Evolutionary conservation across 2,329 filamentous ascomycete species (phyloP).

Genomic region (Rutstroemia sydowiana): DNA sequence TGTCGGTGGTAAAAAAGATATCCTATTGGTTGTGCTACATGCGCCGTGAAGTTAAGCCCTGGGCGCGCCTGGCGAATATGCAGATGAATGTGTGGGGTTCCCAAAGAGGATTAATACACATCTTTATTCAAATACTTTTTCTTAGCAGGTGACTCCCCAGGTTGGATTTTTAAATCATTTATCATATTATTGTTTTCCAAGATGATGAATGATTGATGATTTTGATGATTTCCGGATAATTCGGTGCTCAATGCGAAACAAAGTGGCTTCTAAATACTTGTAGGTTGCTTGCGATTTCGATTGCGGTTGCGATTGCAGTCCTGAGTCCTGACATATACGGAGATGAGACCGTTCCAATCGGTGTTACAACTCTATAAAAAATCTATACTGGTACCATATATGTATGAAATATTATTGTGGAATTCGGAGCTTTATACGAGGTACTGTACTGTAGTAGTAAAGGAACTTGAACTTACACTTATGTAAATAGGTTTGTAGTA

Average conservation of each 20-base stretch:
- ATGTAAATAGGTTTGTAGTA: background rate
- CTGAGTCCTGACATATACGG: no score
- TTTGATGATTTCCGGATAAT: no score
- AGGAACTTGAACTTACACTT: no score
- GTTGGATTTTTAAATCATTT: slow-evolving; percentile 2
- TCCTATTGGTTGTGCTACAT: slow-evolving; percentile 2
- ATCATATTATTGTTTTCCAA: slow-evolving; percentile 5
- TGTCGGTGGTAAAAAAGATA: background rate
- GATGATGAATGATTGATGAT: no score
- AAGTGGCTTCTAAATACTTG: no score
- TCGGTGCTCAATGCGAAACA: no score
- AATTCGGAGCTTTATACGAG: no score
- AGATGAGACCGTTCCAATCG: background rate
- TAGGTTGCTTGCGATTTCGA: no score
- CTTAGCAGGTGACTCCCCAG: slow-evolving; percentile 1
- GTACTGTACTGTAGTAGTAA: no score
- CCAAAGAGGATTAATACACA: no score
- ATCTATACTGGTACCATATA: background rate
- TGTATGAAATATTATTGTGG: no score
- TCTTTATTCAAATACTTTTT: background rate
- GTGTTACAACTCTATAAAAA: background rate
- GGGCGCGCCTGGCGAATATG: slow-evolving; percentile 6
- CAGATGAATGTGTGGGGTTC: background rate
- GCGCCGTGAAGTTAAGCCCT: background rate
- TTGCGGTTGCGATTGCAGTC: background rate